A percentile compares a stretch with the other conserved stretches of the same genome.
Evolutionary conservation across 345 rosid species (phyloP).

Genomic region (Salix koriyanagi): DNA sequence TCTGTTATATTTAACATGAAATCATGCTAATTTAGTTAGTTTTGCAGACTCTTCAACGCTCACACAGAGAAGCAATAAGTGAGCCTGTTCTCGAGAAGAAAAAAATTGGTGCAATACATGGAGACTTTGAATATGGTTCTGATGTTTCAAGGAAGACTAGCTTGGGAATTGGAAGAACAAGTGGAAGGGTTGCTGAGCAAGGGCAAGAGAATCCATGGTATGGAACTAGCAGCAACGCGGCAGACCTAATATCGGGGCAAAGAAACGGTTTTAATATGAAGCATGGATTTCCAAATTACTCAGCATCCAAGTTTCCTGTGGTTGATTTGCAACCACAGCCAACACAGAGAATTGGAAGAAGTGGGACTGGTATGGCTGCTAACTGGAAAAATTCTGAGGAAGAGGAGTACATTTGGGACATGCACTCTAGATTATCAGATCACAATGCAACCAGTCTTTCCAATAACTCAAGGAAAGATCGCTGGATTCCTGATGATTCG

Average conservation of each 20-base stretch:
- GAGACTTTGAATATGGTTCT: slow-evolving; percentile 59
- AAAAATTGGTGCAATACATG: slow-evolving; percentile 40
- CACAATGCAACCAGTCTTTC: slow-evolving; percentile 44
- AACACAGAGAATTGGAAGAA: slow-evolving; percentile 32
- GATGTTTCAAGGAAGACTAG: slow-evolving; percentile 51
- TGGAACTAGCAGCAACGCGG: slow-evolving; percentile 44
- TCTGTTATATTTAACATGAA: slow-evolving; percentile 1
- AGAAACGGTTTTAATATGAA: slow-evolving; percentile 56
- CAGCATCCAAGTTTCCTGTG: slow-evolving; percentile 42
- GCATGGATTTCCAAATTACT: slow-evolving; percentile 46
- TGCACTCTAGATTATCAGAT: slow-evolving; percentile 65
- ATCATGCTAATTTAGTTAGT: neutral
- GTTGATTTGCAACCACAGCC: slow-evolving; percentile 35
- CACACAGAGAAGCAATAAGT: slow-evolving; percentile 45
- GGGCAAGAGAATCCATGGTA: slow-evolving; percentile 65
- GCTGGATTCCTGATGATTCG: slow-evolving; percentile 47
- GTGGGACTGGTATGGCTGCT: slow-evolving; percentile 41
- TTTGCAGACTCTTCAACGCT: slow-evolving; percentile 45
- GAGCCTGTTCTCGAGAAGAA: slow-evolving; percentile 59
- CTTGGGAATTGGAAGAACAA: slow-evolving; percentile 50
- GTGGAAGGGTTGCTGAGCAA: slow-evolving; percentile 52
- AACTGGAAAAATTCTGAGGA: slow-evolving; percentile 97
- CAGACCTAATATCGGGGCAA: slow-evolving; percentile 53
- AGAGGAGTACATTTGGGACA: slow-evolving; percentile 97
- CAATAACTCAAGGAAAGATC: slow-evolving; percentile 46